A percentile compares a stretch with the other conserved stretches of the same genome.
These are phyloP conservation scores for Claviceps spartinae DNA, from an alignment of 2,329 filamentous ascomycete species.

Conservation along the genomic window DNA sequence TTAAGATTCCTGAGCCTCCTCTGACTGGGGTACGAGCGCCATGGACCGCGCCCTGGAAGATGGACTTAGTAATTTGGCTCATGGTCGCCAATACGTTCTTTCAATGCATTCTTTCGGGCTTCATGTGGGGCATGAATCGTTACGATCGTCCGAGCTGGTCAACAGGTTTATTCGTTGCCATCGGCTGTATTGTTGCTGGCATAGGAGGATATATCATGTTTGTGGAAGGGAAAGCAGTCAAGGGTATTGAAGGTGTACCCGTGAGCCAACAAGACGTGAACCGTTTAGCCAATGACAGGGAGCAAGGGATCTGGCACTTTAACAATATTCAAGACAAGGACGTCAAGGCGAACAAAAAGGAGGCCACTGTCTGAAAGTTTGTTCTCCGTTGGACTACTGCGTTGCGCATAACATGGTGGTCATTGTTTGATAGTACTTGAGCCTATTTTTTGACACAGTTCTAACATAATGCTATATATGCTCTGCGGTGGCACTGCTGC, in stretches of 20 bases:
- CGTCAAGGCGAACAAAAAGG: constrained; percentile 8
- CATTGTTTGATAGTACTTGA: background rate
- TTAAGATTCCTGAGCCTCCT: constrained; percentile 50
- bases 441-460: no score
- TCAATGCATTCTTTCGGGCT: constrained; percentile 57
- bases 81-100: constrained; percentile 70
- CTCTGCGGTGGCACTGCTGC: no score
- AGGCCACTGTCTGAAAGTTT: background rate
- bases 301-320: constrained; percentile 43
- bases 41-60: constrained; percentile 56
- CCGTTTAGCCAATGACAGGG: constrained; percentile 36
- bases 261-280: constrained; percentile 41
- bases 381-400: background rate
- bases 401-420: background rate
- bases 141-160: constrained; percentile 65
- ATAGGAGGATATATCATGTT: constrained; percentile 58
- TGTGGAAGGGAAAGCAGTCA: constrained; percentile 57
- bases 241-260: constrained; percentile 56
- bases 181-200: constrained; percentile 58
- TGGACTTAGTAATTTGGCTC: constrained; percentile 68
- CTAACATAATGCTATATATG: no score
- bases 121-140: constrained; percentile 74
- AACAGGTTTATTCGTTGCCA: constrained; percentile 63
- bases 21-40: constrained; percentile 59
- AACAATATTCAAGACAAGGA: constrained; percentile 27